Conservation (phyloP, 2,329 filamentous ascomycete species). For the Ramichloridium luteum region DNA sequence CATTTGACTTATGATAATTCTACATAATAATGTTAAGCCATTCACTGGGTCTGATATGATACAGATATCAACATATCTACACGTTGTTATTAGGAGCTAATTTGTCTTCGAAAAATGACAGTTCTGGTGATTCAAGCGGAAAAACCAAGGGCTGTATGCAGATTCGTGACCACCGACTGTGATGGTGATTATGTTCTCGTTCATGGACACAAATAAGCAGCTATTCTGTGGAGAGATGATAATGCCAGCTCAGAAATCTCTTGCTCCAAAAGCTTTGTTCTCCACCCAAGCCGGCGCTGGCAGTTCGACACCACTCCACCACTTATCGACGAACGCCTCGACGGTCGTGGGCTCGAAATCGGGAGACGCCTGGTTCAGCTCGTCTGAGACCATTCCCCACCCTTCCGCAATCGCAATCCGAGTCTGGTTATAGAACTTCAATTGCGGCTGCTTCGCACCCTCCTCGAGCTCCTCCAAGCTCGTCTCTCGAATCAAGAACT, state of each 20-base stretch:
- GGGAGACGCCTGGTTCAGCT: conserved; percentile 19
- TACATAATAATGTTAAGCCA: no score
- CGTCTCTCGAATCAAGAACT: conserved; percentile 19
- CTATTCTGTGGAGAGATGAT: no score
- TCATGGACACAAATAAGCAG: no score
- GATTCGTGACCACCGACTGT: no score
- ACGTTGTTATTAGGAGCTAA: no score
- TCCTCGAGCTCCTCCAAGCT: conserved; percentile 13
- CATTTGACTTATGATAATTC: no score
- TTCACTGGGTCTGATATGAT: no score
- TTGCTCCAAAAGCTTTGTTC: conserved; percentile 9
- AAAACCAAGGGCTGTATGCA: no score
- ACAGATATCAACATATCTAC: no score
- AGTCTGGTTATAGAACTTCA: conserved; percentile 22
- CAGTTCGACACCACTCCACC: conserved; percentile 20
- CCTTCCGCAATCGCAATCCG: conserved; percentile 15
- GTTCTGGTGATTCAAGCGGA: no score
- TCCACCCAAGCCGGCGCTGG: conserved; percentile 15
- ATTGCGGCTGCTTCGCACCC: conserved; percentile 9
- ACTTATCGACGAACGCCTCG: conserved; percentile 19
- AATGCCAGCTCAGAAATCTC: conserved; percentile 6
- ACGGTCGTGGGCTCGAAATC: conserved; percentile 16
- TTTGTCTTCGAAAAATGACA: no score
- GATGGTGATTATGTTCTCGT: no score
- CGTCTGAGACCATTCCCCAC: conserved; percentile 15